Conservation (phyloP, 192 early-diverging fungal genomes). For the Umbelopsis isabellina region DNA sequence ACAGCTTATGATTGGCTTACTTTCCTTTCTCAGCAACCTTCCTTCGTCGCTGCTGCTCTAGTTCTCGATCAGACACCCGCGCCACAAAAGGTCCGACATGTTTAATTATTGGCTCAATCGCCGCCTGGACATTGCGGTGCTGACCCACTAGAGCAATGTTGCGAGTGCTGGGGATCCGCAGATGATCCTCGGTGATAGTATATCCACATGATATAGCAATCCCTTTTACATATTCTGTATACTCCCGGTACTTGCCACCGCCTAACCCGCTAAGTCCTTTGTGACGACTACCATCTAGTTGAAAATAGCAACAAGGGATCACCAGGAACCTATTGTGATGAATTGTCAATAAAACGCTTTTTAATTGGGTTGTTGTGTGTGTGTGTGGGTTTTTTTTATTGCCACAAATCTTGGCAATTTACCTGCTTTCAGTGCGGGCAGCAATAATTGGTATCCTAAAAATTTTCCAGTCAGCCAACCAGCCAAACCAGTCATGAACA, state of each 20-base stretch:
- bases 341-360: background rate
- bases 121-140: background rate
- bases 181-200: constrained; percentile 58
- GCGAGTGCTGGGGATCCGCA: constrained; percentile 83
- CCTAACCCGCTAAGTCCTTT: constrained; percentile 50
- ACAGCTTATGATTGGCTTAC: constrained; percentile 15
- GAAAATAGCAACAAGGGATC: constrained; percentile 86
- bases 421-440: constrained; percentile 49
- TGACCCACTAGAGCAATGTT: constrained; percentile 73
- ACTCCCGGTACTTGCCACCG: constrained; percentile 70
- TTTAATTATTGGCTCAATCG: constrained; percentile 29
- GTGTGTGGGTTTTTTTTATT: constrained; percentile 2
- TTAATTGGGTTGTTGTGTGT: background rate
- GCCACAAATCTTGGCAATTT: constrained; percentile 5
- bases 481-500: constrained; percentile 14
- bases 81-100: constrained; percentile 45
- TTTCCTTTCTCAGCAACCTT: constrained; percentile 34
- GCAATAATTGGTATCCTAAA: constrained; percentile 76
- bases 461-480: background rate
- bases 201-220: constrained; percentile 64
- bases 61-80: constrained; percentile 57
- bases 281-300: constrained; percentile 62
- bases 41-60: constrained; percentile 44
- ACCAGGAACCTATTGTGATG: constrained; percentile 60
- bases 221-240: constrained; percentile 61